These are phyloP conservation scores for Lasiodiplodia theobromae DNA, from an alignment of 2,329 filamentous ascomycete species.

Conservation along the genomic window DNA sequence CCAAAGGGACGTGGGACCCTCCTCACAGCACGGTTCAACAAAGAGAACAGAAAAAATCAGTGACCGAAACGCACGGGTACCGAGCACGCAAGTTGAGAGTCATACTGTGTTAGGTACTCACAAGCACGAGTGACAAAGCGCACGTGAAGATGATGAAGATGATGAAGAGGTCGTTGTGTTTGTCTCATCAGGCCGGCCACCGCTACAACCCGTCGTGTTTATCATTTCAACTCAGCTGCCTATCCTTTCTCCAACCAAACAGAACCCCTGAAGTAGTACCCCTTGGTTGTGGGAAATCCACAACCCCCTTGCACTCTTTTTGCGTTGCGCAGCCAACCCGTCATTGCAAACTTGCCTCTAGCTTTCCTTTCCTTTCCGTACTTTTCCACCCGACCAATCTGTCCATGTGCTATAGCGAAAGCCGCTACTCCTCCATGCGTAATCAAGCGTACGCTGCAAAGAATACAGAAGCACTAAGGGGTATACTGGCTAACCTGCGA, in stretches of 20 bases:
- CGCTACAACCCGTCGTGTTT: constrained; percentile 18
- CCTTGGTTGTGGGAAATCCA: not conserved
- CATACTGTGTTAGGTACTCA: not conserved
- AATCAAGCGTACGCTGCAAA: constrained; percentile 25
- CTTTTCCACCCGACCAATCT: not conserved
- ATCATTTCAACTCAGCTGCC: constrained; percentile 27
- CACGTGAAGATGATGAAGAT: not conserved
- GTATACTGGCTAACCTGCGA: constrained; percentile 27
- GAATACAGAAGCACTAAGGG: constrained; percentile 23
- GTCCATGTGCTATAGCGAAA: not conserved
- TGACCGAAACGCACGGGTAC: not conserved
- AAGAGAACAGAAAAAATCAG: not conserved
- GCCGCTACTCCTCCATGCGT: constrained; percentile 20
- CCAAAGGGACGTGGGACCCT: not conserved
- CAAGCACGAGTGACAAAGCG: not conserved
- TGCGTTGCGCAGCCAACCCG: constrained; percentile 7
- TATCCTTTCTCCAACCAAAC: constrained; percentile 6
- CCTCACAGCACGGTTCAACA: constrained; percentile 7
- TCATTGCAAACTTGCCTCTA: constrained; percentile 18
- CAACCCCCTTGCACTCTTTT: constrained; percentile 16
- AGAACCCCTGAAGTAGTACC: constrained; percentile 1
- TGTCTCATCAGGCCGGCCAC: constrained; percentile 23
- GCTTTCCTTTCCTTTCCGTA: not conserved
- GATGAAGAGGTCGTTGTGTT: constrained; percentile 7
- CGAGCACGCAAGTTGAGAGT: not conserved